Conservation (phyloP, 192 early-diverging fungal species). For the Coemansia sp. region DNA sequence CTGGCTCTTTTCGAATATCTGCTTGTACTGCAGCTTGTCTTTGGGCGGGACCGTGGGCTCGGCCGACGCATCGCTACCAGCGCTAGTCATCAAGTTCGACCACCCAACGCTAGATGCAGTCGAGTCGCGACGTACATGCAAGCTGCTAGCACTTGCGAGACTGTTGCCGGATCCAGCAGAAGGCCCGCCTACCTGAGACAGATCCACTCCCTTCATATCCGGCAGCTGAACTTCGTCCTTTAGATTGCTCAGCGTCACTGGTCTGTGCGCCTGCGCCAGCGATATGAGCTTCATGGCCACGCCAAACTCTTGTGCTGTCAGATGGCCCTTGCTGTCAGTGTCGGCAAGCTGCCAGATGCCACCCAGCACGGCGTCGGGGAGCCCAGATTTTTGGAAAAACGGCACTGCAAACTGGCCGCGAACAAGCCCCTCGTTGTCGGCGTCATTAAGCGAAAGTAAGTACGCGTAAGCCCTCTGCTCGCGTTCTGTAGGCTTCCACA, state of each 20-base stretch:
- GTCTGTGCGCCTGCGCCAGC: constrained; percentile 71
- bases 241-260: constrained; percentile 52
- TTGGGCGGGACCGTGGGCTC: constrained; percentile 33
- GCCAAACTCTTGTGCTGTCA: constrained; percentile 70
- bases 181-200: constrained; percentile 5
- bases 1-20: constrained; percentile 59
- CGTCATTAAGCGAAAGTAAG: constrained; percentile 62
- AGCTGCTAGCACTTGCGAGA: not conserved
- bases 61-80: not conserved
- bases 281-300: constrained; percentile 88
- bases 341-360: constrained; percentile 90
- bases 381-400: constrained; percentile 71
- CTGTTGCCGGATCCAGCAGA: not conserved
- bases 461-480: constrained; percentile 63
- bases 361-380: constrained; percentile 59
- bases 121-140: constrained; percentile 33
- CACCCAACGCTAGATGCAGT: constrained; percentile 41
- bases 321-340: constrained; percentile 67
- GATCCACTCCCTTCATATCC: constrained; percentile 57
- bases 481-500: constrained; percentile 57
- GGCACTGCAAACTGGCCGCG: constrained; percentile 67
- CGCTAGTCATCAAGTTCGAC: constrained; percentile 15
- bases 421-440: constrained; percentile 60
- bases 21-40: constrained; percentile 61
- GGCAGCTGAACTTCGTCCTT: constrained; percentile 55